Base-by-base conservation (phyloP, 2,329 filamentous ascomycete species). In the Alternaria sp. region DNA sequence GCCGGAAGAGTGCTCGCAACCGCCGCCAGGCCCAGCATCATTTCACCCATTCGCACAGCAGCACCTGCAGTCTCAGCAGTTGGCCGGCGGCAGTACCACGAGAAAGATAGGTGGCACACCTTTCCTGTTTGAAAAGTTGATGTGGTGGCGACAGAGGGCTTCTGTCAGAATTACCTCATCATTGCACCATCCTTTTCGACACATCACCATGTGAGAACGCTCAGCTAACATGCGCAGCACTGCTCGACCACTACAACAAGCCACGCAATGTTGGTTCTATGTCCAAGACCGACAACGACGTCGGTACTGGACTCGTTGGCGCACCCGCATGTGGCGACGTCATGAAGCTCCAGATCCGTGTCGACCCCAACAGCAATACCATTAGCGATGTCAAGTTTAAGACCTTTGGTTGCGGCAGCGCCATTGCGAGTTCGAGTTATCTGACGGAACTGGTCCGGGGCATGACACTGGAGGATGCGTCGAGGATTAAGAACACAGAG, bases 301-400 rank as follows among this genome's bases (percentile, higher is more conserved):
- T 97, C 62, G 93, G 93, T 67, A 96, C 93, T 17, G 93, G 93
- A 41, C 90, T 97, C 53, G 93, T 97, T 66, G 88, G 91, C 68
- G 92, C 92, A n/a, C 92, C 92, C 49, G 92, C 92, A 31, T 94
- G 91, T 75, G 92, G 92, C 79, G 92, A 96, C 78, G 92, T 96
- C 61, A 96, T 96, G 90, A 95, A 95, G 80, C 85, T 96, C 33
- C 91, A 96, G 82, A 96, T 96, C 80, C 89, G 92, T 58, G 93
- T 97, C 72, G 93, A 97, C 80, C 91, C 91, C 65, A 85, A 90
- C 70, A 92, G 88, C 72, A 91, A 95, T 78, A 94, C 88, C 69
- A 97, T 97, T 77, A 89, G 88, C 71, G 94, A 97, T 71, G 93
- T 96, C 77, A 95, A 96, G 81, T 97, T 97, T 87, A 97, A 97